phyloP scores from a whole-genome alignment of 495 filamentous ascomycete genomes.

The Endocarpon pusillum region DNA sequence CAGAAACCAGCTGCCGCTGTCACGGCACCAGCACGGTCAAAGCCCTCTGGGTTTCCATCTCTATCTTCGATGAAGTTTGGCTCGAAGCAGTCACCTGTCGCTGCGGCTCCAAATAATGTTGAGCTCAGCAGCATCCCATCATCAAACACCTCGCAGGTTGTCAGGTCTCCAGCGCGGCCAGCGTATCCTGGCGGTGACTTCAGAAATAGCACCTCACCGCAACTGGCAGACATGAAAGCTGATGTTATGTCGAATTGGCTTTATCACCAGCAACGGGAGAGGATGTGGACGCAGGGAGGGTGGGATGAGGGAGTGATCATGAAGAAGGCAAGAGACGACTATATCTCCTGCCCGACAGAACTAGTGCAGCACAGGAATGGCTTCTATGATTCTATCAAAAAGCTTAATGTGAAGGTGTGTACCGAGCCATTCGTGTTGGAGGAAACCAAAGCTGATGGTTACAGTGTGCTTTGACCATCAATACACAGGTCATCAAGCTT shows the following conservation, averaged over 20 bases:
- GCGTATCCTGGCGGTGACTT: slow-evolving; percentile 30
- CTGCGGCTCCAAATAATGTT: no score
- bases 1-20: no score
- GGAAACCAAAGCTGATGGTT: slow-evolving; percentile 1
- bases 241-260: slow-evolving; percentile 46
- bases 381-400: slow-evolving; percentile 31
- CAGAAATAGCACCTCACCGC: slow-evolving; percentile 20
- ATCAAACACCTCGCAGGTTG: no score
- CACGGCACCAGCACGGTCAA: no score
- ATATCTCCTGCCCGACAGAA: slow-evolving; percentile 36
- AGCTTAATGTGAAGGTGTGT: slow-evolving; percentile 39
- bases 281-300: slow-evolving; percentile 35
- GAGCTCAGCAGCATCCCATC: no score
- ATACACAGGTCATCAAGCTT: slow-evolving; percentile 37
- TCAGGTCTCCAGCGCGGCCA: no score
- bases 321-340: slow-evolving; percentile 35
- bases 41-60: no score
- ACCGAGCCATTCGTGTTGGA: not conserved
- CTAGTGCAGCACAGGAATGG: slow-evolving; percentile 28
- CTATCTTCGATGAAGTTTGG: no score
- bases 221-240: slow-evolving; percentile 33
- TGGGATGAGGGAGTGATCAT: slow-evolving; percentile 43
- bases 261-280: slow-evolving; percentile 40
- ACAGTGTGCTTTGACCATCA: slow-evolving; percentile 34
- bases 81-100: no score